Evolutionary conservation across 2,329 filamentous ascomycete species (phyloP).

Genomic region (Penicillium sp.): DNA sequence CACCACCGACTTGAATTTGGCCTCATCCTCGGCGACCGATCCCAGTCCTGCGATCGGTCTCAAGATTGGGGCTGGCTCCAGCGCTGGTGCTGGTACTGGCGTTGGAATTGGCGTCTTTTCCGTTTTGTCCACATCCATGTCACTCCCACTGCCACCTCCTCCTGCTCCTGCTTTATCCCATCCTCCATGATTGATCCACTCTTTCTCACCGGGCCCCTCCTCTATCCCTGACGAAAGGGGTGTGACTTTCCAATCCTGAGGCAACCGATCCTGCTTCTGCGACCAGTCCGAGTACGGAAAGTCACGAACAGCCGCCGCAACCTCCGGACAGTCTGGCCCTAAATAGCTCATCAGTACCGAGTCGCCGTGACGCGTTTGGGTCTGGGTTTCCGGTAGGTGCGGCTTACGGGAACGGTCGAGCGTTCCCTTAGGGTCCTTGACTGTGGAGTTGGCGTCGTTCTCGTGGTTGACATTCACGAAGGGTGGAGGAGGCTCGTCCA

Average conservation of each 20-base stretch:
- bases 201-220: neutral
- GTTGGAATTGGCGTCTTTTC: neutral
- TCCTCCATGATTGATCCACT: neutral
- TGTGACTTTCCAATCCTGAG: conserved; percentile 45
- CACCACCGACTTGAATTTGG: conserved; percentile 6
- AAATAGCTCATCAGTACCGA: conserved; percentile 69
- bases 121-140: neutral
- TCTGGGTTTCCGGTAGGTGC: conserved; percentile 36
- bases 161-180: neutral
- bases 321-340: conserved; percentile 68
- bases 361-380: conserved; percentile 62
- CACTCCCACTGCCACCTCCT: neutral
- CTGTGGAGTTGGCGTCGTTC: conserved; percentile 20
- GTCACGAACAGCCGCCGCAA: conserved; percentile 64
- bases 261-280: conserved; percentile 38
- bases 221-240: neutral
- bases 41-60: neutral
- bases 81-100: neutral
- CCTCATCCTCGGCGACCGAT: neutral
- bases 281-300: conserved; percentile 51
- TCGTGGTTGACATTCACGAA: conserved; percentile 38
- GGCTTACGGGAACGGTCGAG: conserved; percentile 45
- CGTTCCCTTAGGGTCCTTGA: conserved; percentile 40
- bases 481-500: conserved; percentile 40
- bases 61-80: neutral